Evolutionary conservation across 805 yeast species (phyloP).

Genomic region (Candida nitratophila): DNA sequence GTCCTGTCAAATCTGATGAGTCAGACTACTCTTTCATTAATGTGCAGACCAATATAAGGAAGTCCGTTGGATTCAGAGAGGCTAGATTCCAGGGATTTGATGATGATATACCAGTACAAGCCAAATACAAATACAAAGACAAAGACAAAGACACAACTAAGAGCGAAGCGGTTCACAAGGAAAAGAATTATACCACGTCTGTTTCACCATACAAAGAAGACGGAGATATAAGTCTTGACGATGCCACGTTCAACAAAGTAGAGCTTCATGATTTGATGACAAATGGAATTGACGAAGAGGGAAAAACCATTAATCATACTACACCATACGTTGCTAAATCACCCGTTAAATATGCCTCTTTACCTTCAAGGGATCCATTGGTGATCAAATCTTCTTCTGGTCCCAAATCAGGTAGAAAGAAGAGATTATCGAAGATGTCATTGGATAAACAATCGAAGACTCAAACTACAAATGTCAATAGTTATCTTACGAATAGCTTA

Average conservation of each 20-base stretch:
- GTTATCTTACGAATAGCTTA: background rate
- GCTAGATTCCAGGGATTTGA: background rate
- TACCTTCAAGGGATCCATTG: slow-evolving; percentile 26
- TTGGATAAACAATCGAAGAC: slow-evolving; percentile 7
- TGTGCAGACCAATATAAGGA: background rate
- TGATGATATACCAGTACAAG: background rate
- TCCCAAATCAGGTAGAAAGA: background rate
- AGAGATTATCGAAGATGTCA: background rate
- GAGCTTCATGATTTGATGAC: background rate
- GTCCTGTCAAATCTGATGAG: background rate
- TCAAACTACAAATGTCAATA: background rate
- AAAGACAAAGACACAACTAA: too few relatives aligned
- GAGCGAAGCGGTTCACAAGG: too few relatives aligned
- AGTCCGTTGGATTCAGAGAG: background rate
- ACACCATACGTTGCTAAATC: slow-evolving; percentile 18
- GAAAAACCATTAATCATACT: background rate
- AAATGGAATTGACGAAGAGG: background rate
- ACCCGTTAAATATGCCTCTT: slow-evolving; percentile 25
- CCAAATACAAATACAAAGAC: too few relatives aligned
- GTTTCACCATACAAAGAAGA: background rate
- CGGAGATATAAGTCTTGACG: background rate
- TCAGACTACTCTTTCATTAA: background rate
- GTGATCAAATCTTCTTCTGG: slow-evolving; percentile 15
- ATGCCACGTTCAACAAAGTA: background rate
- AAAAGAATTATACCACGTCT: background rate